Evolutionary conservation across 139 green algal genomes (phyloP), one percentile per base, ranked within the genome.

Genomic region (Chlorella sp.): DNA sequence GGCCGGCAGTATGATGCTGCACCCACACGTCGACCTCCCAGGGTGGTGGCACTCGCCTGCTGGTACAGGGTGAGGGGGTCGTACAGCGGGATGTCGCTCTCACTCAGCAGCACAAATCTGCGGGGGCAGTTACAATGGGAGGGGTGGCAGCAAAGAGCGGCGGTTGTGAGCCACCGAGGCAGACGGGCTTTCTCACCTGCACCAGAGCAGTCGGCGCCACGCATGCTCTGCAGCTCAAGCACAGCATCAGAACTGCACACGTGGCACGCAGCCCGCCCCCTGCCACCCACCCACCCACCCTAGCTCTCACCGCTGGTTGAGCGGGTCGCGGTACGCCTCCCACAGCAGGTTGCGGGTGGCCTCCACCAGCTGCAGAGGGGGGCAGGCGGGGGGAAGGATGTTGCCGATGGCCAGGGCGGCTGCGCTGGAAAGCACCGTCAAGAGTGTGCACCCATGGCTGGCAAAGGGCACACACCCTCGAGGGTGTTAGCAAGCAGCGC

Each of bases 321-420:
- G 54, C 0, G 89, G 89, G 65, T 92, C 89, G 44, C 38, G 26
- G 73, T 85, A 87, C 26, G 89, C 89, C 54, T 86, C 79, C 64
- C 88, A 80, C 76, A 92, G 72, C 85, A 92, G 84, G 69, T 86
- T 72, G 4, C 86, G 76, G 9, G 85, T 80, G 9, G 85, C 88
- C 3, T 82, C 81, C 28, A 85, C 85, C 26, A 90, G n/a, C 58
- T 82, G 76, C 51, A 69, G 48, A 30, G n/a, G 43, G 62, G 36
- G 32, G 46, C 38, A 34, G 75, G 56, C 43, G 73, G 75, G 36
- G 6, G 30, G 44, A 0, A 62, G 70, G 40, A n/a, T n/a, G n/a
- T n/a, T n/a, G n/a, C n/a, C n/a, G n/a, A n/a, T n/a, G n/a, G n/a
- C n/a, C n/a, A n/a, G n/a, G n/a, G n/a, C n/a, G n/a, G n/a, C n/a